phyloP scores from a whole-genome alignment of 768 basidiomycete species.

The Saitozyma sp. region DNA sequence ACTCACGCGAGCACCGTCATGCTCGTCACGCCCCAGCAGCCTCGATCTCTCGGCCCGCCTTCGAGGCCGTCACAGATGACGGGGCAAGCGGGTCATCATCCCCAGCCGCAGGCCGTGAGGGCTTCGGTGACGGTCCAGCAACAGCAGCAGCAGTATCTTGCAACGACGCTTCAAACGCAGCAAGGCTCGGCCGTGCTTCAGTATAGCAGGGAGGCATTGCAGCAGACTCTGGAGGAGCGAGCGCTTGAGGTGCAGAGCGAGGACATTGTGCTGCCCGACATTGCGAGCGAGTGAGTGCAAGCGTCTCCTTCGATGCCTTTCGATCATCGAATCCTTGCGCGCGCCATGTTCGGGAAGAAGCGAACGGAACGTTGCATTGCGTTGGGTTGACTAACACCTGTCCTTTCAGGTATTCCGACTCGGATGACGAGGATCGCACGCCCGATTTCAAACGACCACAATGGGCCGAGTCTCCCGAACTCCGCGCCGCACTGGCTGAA shows the following conservation, averaged over 20 bases:
- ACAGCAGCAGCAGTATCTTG: background rate
- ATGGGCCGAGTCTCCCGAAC: constrained; percentile 90
- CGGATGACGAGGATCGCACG: constrained; percentile 80
- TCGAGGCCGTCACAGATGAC: constrained; percentile 34
- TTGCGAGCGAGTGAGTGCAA: constrained; percentile 71
- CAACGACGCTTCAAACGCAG: background rate
- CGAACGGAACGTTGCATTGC: too few relatives aligned
- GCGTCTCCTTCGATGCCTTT: too few relatives aligned
- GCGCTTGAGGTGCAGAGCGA: constrained; percentile 38
- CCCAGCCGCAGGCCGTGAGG: constrained; percentile 16
- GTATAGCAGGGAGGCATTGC: constrained; percentile 35
- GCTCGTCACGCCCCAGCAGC: constrained; percentile 23
- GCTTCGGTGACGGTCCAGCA: constrained; percentile 11
- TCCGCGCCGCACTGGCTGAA: constrained; percentile 71
- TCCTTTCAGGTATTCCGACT: constrained; percentile 68
- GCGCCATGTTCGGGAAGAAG: too few relatives aligned
- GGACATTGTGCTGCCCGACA: constrained; percentile 74
- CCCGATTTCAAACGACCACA: constrained; percentile 63
- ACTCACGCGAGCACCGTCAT: constrained; percentile 29
- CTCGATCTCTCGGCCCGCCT: constrained; percentile 40
- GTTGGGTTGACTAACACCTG: background rate
- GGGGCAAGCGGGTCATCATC: background rate
- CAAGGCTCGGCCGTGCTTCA: constrained; percentile 24
- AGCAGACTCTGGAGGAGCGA: constrained; percentile 36
- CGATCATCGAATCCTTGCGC: too few relatives aligned